Evolutionary conservation across 305 asterid genomes (phyloP).

Genomic region (Fraxinus velutina): DNA sequence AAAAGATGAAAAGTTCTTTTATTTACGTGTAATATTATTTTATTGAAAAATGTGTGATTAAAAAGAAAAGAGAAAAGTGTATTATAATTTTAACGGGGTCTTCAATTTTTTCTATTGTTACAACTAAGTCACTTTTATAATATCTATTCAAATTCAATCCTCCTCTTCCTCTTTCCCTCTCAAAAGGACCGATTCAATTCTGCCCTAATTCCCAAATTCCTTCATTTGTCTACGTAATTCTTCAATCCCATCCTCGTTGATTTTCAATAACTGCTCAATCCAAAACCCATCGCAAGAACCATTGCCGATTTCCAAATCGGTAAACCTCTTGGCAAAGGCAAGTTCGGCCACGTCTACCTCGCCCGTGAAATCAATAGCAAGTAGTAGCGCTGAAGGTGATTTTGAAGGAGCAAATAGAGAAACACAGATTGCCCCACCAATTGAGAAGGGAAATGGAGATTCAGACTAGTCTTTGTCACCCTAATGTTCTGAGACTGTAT

Average conservation of each 20-base stretch:
- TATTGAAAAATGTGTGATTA: too few species aligned
- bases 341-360: slow-evolving; percentile 84
- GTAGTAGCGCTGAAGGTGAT: slow-evolving; percentile 78
- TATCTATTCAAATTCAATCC: too few species aligned
- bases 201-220: neutral
- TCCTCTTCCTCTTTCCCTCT: too few species aligned
- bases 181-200: neutral
- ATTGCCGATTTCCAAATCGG: slow-evolving; percentile 79
- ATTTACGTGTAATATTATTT: too few species aligned
- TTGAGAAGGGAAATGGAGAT: slow-evolving; percentile 88
- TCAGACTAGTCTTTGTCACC: slow-evolving; percentile 63
- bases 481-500: slow-evolving; percentile 61
- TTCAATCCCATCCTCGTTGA: neutral
- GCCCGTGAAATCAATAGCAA: slow-evolving; percentile 78
- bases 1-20: too few species aligned
- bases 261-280: neutral
- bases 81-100: too few species aligned
- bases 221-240: neutral
- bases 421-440: slow-evolving; percentile 66
- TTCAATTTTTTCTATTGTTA: too few species aligned
- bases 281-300: neutral
- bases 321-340: slow-evolving; percentile 76
- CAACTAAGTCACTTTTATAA: too few species aligned
- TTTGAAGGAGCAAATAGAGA: slow-evolving; percentile 73
- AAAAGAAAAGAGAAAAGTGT: too few species aligned